Percentiles rank a stretch among this genome's conserved stretches.
These are phyloP conservation scores for Candida glucosophila DNA, from an alignment of 1,139 yeast genomes.

Conservation along the genomic window DNA sequence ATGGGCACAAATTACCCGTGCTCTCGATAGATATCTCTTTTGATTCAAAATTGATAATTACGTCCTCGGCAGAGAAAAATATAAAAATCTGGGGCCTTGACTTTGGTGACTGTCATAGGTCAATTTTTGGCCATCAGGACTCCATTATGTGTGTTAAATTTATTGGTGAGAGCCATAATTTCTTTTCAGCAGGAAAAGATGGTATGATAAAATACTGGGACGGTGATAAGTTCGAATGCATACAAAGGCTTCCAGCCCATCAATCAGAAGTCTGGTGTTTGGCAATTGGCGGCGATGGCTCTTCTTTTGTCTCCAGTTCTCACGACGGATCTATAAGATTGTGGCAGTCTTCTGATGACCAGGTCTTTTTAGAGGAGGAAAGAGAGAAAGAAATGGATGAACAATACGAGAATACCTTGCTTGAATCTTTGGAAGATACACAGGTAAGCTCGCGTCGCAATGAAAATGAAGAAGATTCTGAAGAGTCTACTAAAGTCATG, in stretches of 20 bases:
- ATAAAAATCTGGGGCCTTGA: slow-evolving; percentile 98
- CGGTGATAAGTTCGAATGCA: slow-evolving; percentile 91
- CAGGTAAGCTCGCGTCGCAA: slow-evolving; percentile 13
- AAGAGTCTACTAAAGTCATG: slow-evolving; percentile 54
- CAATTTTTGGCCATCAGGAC: slow-evolving; percentile 94
- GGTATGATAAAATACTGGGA: slow-evolving; percentile 93
- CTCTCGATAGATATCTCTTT: slow-evolving; percentile 80
- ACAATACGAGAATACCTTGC: slow-evolving; percentile 67
- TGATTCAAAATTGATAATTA: slow-evolving; percentile 79
- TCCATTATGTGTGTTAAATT: slow-evolving; percentile 84
- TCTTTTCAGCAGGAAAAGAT: slow-evolving; percentile 87
- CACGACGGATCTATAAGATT: slow-evolving; percentile 90
- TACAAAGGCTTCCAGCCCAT: slow-evolving; percentile 82
- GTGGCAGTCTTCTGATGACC: slow-evolving; percentile 91
- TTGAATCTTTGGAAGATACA: slow-evolving; percentile 63
- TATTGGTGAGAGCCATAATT: slow-evolving; percentile 76
- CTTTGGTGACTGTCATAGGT: slow-evolving; percentile 96
- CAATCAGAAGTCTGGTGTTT: slow-evolving; percentile 92
- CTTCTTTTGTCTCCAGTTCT: slow-evolving; percentile 73
- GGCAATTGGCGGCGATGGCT: slow-evolving; percentile 66
- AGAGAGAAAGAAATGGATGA: slow-evolving; percentile 93
- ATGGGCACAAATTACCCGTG: slow-evolving; percentile 95
- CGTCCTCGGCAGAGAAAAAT: slow-evolving; percentile 95
- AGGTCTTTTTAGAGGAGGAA: slow-evolving; percentile 92
- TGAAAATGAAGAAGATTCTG: slow-evolving; percentile 24